Evolutionary conservation across 2,329 filamentous ascomycete genomes (phyloP).

Genomic region (Botrytis fragariae): DNA sequence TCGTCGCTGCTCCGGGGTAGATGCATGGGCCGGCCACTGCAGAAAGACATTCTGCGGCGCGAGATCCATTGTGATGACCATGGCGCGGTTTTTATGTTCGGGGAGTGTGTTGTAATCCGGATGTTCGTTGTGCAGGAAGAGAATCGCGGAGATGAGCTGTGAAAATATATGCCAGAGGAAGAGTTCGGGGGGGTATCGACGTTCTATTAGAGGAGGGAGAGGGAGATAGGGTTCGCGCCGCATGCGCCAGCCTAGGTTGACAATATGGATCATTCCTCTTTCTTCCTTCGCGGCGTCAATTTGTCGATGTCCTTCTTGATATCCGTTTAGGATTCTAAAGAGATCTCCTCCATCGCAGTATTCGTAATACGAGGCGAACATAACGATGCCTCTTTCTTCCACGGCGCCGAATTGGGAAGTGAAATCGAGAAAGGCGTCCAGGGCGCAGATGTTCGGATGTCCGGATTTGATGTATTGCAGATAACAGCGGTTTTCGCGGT

Average conservation of each 20-base stretch:
- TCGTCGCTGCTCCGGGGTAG: background rate
- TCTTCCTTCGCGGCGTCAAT: background rate
- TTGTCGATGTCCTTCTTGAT: background rate
- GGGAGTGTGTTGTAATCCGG: background rate
- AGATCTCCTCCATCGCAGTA: background rate
- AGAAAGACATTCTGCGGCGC: background rate
- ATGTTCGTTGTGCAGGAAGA: slow-evolving; percentile 13
- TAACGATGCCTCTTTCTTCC: background rate
- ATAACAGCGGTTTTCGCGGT: background rate
- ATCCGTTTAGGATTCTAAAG: background rate
- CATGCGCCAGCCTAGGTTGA: rapidly evolving
- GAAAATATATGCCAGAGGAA: slow-evolving; percentile 9
- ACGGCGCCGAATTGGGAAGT: background rate
- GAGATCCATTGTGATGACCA: background rate
- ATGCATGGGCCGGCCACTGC: background rate
- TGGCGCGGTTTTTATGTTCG: background rate
- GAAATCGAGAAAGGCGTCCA: slow-evolving; percentile 1
- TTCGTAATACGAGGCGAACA: background rate
- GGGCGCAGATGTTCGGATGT: slow-evolving; percentile 1
- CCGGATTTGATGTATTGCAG: slow-evolving; percentile 1
- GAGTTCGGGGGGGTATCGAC: background rate
- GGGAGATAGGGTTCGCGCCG: background rate
- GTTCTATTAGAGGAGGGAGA: rapidly evolving
- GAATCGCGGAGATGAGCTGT: background rate
- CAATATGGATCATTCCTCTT: background rate